Conservation (phyloP, 1,139 yeast species). For the Kurtzmaniella natalensis region DNA sequence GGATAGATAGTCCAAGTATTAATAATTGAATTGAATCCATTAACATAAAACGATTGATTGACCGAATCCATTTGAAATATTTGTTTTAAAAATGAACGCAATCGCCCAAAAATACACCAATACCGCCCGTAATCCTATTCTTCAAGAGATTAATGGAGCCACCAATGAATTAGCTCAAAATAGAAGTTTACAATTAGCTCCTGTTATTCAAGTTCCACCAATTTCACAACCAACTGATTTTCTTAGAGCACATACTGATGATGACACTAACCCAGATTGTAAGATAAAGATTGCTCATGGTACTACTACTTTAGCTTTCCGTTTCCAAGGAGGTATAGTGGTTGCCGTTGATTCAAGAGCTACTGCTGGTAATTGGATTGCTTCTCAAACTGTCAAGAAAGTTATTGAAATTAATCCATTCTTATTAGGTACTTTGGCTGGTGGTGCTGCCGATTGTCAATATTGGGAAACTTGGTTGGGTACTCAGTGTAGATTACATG, state of each 20-base stretch:
- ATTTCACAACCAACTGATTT: conserved; percentile 91
- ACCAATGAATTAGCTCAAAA: conserved; percentile 18
- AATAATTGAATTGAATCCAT: no score
- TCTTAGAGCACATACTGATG: conserved; percentile 96
- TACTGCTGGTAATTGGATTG: conserved; percentile 98
- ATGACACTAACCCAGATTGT: conserved; percentile 86
- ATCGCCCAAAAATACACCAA: conserved; percentile 38
- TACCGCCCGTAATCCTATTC: conserved; percentile 23
- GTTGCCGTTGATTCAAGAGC: conserved; percentile 98
- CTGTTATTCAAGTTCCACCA: conserved; percentile 73
- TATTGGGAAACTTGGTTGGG: conserved; percentile 99
- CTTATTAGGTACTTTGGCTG: conserved; percentile 97
- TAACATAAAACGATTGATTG: no score
- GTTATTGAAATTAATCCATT: conserved; percentile 96
- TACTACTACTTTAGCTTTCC: conserved; percentile 93
- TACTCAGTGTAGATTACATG: conserved; percentile 92
- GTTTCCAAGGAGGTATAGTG: conserved; percentile 92
- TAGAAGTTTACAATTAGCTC: conserved; percentile 47
- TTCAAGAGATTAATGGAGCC: conserved; percentile 28
- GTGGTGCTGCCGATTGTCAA: conserved; percentile 99
- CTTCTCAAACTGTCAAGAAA: conserved; percentile 95
- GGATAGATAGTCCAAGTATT: no score
- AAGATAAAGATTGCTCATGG: conserved; percentile 97
- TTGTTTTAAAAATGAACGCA: conserved; percentile 33
- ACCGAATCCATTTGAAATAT: no score